These are phyloP conservation scores for Xylaria curta DNA, from an alignment of 495 filamentous ascomycete species.

Conservation along the genomic window DNA sequence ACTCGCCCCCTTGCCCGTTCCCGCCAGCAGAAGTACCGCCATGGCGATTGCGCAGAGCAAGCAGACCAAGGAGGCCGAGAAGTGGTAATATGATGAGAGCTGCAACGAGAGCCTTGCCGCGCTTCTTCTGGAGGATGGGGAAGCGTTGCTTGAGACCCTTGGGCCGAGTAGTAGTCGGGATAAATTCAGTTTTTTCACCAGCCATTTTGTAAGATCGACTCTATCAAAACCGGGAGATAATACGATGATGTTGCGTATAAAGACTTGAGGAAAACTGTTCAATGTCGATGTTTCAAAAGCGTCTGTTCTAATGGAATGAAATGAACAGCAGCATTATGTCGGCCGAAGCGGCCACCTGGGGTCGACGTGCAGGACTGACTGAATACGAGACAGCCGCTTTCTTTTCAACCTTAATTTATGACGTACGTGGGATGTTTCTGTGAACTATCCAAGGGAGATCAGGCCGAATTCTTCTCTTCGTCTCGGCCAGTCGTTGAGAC, in stretches of 20 bases:
- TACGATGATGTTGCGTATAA: background rate
- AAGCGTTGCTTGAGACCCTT: slow-evolving; percentile 43
- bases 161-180: background rate
- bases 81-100: slow-evolving; percentile 45
- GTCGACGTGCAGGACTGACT: background rate
- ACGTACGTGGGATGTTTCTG: background rate
- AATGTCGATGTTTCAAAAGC: background rate
- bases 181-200: background rate
- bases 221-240: background rate
- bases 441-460: background rate
- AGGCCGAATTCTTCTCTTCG: background rate
- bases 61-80: slow-evolving; percentile 34
- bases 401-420: background rate
- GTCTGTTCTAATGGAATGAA: background rate
- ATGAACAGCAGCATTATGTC: background rate
- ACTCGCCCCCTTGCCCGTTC: slow-evolving; percentile 24
- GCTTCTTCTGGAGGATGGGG: slow-evolving; percentile 47
- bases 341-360: background rate
- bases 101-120: slow-evolving; percentile 44
- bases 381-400: background rate
- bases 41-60: slow-evolving; percentile 36
- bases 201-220: slow-evolving; percentile 3
- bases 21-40: slow-evolving; percentile 17
- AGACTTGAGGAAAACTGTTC: background rate
- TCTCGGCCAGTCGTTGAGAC: background rate